Conservation (phyloP, 768 basidiomycete species). For the Dictyophora rubrovolvata region DNA sequence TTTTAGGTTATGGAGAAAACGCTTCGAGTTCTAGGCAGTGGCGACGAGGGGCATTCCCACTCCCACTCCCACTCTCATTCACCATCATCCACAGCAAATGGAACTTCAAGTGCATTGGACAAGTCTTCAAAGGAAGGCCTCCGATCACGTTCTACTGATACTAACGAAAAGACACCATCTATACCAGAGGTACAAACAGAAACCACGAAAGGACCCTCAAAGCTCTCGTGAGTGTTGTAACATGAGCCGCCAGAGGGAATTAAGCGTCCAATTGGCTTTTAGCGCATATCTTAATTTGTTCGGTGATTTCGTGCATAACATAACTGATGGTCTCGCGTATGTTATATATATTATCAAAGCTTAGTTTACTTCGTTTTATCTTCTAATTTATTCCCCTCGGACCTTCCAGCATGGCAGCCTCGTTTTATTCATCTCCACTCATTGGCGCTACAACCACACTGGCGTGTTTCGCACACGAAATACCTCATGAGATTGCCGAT, state of each 20-base stretch:
- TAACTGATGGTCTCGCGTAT: slow-evolving; percentile 89
- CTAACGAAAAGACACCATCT: slow-evolving; percentile 13
- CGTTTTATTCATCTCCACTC: slow-evolving; percentile 92
- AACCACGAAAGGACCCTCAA: slow-evolving; percentile 47
- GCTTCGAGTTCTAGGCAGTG: slow-evolving; percentile 66
- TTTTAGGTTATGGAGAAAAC: slow-evolving; percentile 65
- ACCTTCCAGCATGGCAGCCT: slow-evolving; percentile 71
- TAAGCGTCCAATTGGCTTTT: background rate
- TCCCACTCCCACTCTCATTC: slow-evolving; percentile 49
- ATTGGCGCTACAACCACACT: slow-evolving; percentile 93
- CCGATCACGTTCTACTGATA: slow-evolving; percentile 31
- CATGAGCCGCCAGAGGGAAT: too few relatives aligned
- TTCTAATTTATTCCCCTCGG: background rate
- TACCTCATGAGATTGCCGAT: slow-evolving; percentile 95
- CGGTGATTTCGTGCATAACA: slow-evolving; percentile 91
- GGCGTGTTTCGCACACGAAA: slow-evolving; percentile 91
- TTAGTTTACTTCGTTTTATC: background rate
- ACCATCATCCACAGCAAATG: slow-evolving; percentile 24
- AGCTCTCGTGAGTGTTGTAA: slow-evolving; percentile 39
- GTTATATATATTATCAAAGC: slow-evolving; percentile 22
- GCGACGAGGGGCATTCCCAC: slow-evolving; percentile 38
- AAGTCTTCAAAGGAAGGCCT: slow-evolving; percentile 34
- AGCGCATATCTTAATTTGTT: slow-evolving; percentile 82
- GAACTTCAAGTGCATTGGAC: slow-evolving; percentile 10
- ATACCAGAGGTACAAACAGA: slow-evolving; percentile 13